These are phyloP conservation scores for Penicillium sp. DNA, from an alignment of 2,329 filamentous ascomycete genomes.

Conservation along the genomic window DNA sequence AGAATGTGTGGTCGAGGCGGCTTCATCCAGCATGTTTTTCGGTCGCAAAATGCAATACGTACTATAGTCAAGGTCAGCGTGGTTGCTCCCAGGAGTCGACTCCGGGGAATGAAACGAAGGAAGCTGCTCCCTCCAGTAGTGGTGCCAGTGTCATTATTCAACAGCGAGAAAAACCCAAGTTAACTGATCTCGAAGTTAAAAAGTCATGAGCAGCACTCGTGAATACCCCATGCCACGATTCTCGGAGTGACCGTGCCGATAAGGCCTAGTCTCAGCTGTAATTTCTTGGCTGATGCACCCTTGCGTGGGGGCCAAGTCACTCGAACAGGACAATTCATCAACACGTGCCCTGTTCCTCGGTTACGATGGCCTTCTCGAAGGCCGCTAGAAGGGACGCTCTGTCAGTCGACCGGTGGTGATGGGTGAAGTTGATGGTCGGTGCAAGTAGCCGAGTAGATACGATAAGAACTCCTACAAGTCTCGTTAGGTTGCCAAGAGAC, in stretches of 20 bases:
- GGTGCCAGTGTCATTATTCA: neutral
- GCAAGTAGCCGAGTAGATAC: neutral
- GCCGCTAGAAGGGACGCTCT: constrained; percentile 29
- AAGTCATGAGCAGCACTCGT: neutral
- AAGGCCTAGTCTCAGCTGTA: constrained; percentile 7
- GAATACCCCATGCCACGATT: neutral
- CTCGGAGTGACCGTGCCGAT: constrained; percentile 18
- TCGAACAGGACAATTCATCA: neutral
- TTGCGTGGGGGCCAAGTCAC: constrained; percentile 8
- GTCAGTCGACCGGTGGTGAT: constrained; percentile 9
- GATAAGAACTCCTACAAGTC: neutral
- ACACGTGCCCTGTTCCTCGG: constrained; percentile 10
- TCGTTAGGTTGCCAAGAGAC: neutral
- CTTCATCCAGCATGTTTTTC: neutral
- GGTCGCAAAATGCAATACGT: neutral
- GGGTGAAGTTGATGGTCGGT: constrained; percentile 7
- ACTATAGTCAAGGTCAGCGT: neutral
- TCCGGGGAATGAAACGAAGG: neutral
- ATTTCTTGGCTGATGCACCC: constrained; percentile 12
- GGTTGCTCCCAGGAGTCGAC: neutral
- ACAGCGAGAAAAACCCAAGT: neutral
- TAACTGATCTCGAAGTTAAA: neutral
- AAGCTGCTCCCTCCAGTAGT: neutral
- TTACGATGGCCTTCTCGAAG: constrained; percentile 30
- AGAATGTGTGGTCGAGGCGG: neutral